These are phyloP conservation scores for grape (Vitis vinifera) DNA, from an alignment of 164 flowering plant species.

Conservation along the genomic window ASM3070453v1 NC_081811.1:30468001-30468500, in stretches of 20 bases:
- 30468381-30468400: not conserved
- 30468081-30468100: too few species aligned
- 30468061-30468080: too few species aligned
- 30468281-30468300: slow-evolving; percentile 16
- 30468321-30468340: slow-evolving; percentile 42
- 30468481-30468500: not conserved
- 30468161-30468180: too few species aligned
- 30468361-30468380: not conserved
- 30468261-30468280: slow-evolving; percentile 35
- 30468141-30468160: too few species aligned
- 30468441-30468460: not conserved
- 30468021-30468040: too few species aligned
- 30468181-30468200: slow-evolving; percentile 38
- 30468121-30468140: too few species aligned
- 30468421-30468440: not conserved
- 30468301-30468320: slow-evolving; percentile 34
- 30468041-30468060: too few species aligned
- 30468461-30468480: not conserved
- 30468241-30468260: slow-evolving; percentile 41
- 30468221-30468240: slow-evolving; percentile 41
- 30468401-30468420: not conserved
- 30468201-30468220: slow-evolving; percentile 34
- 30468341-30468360: slow-evolving; percentile 31
- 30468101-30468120: too few species aligned
- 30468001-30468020: too few species aligned